Conservation (phyloP, 2,329 filamentous ascomycete species). For the Zasmidium angulare region DNA sequence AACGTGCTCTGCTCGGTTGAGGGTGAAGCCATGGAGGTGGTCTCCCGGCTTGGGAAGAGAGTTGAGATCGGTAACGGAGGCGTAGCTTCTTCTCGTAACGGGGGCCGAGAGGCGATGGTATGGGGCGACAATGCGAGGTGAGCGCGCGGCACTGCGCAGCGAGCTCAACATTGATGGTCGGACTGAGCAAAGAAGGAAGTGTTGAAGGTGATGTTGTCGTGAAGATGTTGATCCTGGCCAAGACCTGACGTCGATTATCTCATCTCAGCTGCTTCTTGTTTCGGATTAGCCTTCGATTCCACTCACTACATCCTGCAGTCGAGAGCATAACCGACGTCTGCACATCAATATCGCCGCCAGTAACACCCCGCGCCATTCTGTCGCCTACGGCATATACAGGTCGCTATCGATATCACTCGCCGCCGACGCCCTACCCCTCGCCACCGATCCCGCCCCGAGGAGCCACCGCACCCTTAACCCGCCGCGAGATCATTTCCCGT, state of each 20-base stretch:
- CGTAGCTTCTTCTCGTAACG: constrained; percentile 40
- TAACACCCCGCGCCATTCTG: neutral
- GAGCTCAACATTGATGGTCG: constrained; percentile 23
- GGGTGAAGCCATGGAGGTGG: constrained; percentile 88
- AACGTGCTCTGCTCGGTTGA: constrained; percentile 85
- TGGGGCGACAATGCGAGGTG: constrained; percentile 24
- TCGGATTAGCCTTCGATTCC: neutral
- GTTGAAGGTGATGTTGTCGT: neutral
- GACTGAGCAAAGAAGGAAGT: neutral
- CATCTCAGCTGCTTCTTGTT: neutral
- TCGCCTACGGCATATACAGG: neutral
- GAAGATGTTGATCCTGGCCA: neutral
- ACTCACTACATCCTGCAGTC: neutral
- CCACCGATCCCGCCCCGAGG: neutral
- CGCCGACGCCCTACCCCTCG: neutral
- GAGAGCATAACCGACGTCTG: neutral
- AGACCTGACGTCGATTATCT: neutral
- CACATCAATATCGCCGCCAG: neutral
- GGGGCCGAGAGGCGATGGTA: constrained; percentile 15
- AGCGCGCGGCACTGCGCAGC: constrained; percentile 23
- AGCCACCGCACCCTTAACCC: neutral
- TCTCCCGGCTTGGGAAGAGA: constrained; percentile 77
- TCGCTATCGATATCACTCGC: neutral
- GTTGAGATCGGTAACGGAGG: constrained; percentile 73
- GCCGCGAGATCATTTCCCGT: neutral